Evolutionary conservation across 768 basidiomycete genomes (phyloP).

Genomic region (Russula dissimulans): DNA sequence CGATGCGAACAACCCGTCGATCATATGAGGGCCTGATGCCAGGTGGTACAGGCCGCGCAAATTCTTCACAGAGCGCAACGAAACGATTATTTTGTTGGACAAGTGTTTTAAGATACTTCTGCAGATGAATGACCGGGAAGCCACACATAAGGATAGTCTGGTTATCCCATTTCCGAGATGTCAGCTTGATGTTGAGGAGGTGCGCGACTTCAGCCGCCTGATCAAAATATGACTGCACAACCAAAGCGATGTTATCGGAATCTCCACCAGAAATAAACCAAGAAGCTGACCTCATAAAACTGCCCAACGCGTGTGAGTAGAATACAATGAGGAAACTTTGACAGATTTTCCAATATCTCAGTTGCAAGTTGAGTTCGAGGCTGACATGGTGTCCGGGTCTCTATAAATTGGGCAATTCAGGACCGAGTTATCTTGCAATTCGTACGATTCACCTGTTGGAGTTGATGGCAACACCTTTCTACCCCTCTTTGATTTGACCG

Average conservation of each 20-base stretch:
- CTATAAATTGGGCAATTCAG: not conserved
- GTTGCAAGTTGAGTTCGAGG: slow-evolving; percentile 47
- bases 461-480: not conserved
- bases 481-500: not conserved
- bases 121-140: slow-evolving; percentile 77
- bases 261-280: not conserved
- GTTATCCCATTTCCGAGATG: slow-evolving; percentile 65
- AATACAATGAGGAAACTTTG: slow-evolving; percentile 78
- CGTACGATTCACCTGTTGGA: not conserved
- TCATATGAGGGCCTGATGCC: slow-evolving; percentile 58
- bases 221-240: slow-evolving; percentile 78
- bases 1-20: slow-evolving; percentile 73
- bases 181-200: slow-evolving; percentile 75
- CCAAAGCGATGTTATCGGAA: not conserved
- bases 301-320: slow-evolving; percentile 88
- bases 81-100: slow-evolving; percentile 77
- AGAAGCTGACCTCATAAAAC: slow-evolving; percentile 75
- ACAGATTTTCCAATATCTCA: slow-evolving; percentile 63
- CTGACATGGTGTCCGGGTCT: not conserved
- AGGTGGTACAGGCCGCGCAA: slow-evolving; percentile 38
- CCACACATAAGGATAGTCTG: slow-evolving; percentile 76
- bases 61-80: slow-evolving; percentile 93
- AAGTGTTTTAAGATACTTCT: slow-evolving; percentile 78
- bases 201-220: slow-evolving; percentile 74
- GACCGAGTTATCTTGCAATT: not conserved